Base-by-base conservation (phyloP, 805 yeast species). In the Lachancea cidri region DNA sequence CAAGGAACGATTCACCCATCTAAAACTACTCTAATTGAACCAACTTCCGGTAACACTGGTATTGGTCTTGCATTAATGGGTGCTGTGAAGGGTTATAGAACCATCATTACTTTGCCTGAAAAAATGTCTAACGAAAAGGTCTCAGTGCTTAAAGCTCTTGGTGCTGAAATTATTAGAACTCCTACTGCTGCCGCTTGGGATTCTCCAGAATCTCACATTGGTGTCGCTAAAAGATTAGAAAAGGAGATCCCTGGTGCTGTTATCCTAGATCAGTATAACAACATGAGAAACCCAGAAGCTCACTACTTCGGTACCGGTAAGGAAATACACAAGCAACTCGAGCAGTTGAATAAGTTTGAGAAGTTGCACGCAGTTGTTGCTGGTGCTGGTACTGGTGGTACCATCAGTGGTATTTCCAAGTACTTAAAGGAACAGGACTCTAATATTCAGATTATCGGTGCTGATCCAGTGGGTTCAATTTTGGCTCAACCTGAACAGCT, bases 341-440 rank as follows among this genome's bases (percentile, higher is more conserved):
- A 72, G 18, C 44, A 55, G 7, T 39, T 61, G 20, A 43, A 53
- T 18, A 38, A 47, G 37, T 61, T 60, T 36, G 86, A 89, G 27
- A 74, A 79, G 45, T 70, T 86, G 40, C 78, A 77, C 41, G 86
- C 81, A 46, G 70, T 86, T 34, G 83, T 86, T 41, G 95, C 95
- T 29, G 95, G 95, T 62, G 95, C 95, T 5, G 95, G 95, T 67
- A 86, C 95, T 43, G 95, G 95, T 66, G 95, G 95, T 67, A 86
- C 95, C 40, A 81, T 86, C 58, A 70, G 85, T 39, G 95, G 95
- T 68, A 83, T 84, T 52, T 77, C 93, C 42, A 73, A 71, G 52
- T 86, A 80, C 54, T 71, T 86, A 61, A 85, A 85, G 68, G 85
- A 79, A 60, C 74, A 81, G 62, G 74, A 83, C 63, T 66, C 79